Evolutionary conservation across 2,329 filamentous ascomycete species (phyloP), one percentile per base, ranked within the genome.

Genomic region (Phialemonium atrogriseum): DNA sequence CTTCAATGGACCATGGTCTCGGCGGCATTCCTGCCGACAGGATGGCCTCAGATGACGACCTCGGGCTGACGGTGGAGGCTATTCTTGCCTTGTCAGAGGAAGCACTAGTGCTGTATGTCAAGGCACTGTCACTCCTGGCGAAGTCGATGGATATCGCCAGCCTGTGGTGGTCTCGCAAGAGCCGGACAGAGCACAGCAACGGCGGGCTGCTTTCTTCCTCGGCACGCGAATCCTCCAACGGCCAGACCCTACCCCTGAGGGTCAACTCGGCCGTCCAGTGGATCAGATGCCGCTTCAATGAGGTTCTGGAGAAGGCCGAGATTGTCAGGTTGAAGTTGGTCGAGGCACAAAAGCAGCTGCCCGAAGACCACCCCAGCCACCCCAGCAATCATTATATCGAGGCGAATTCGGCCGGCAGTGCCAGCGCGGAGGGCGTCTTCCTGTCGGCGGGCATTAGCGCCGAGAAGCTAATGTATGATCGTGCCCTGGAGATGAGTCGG

Each of bases 381-480:
- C 88, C 88, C 1, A 78, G 66, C 47, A 94, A 94, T 46, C 79
- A 85, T 33, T 72, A 71, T 3, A 56, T 67, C 17, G 73, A 74
- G 13, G 73, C 71, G 3, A 63, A 66, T 20, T 63, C 72, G 4
- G 68, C 68, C 2, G 68, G 70, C 10, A 72, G 70, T n/a, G 72
- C 76, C 4, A 79, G 80, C 11, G 71, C 76, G 3, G 85, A 91
- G 38, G 81, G 84, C 32, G 86, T 95, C 16, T 74, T 83, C 28
- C 70, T 98, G 16, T 94, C 84, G 10, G 77, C 84, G 3, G 91
- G 89, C 2, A 79, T 95, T 34, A 95, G 87, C 14, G 91, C 91
- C 0, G 91, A 96, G 62, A 94, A 88, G 59, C 67, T 98, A 27
- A 95, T 98, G 87, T 98, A 95, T 52, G 91, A 98, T 46, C 84